These are phyloP conservation scores for Modicella reniformis DNA, from an alignment of 371 early-diverging fungal genomes.

Conservation along the genomic window DNA sequence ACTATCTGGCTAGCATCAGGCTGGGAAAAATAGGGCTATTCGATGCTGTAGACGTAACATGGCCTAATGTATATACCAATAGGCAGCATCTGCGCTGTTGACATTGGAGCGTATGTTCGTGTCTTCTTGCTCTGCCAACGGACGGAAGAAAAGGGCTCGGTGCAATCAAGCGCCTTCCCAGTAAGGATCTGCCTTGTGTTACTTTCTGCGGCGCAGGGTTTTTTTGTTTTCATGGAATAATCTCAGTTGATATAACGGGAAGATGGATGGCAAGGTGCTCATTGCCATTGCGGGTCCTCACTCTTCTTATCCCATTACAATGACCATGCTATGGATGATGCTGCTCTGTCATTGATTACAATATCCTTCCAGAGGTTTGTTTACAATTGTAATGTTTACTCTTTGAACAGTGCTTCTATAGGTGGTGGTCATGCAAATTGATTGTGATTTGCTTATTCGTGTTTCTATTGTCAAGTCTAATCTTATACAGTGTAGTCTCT, in stretches of 20 bases:
- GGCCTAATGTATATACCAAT: neutral
- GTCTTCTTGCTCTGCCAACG: neutral
- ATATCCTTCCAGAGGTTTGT: neutral
- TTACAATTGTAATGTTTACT: constrained; percentile 3
- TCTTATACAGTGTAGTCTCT: too few species aligned
- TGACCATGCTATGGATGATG: neutral
- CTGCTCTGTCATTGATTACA: neutral
- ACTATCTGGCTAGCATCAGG: neutral
- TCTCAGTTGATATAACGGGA: too few species aligned
- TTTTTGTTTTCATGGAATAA: neutral
- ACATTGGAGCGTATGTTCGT: neutral
- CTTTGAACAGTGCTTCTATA: neutral
- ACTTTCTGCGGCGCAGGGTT: neutral
- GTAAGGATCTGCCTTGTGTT: neutral
- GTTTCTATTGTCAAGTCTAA: neutral
- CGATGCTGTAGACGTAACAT: neutral
- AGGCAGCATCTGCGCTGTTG: neutral
- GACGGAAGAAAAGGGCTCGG: neutral
- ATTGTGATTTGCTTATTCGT: neutral
- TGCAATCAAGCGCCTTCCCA: neutral
- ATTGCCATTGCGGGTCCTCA: neutral
- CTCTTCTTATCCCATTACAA: neutral
- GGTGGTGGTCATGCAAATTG: neutral
- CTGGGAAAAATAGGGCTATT: neutral
- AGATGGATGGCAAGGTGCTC: neutral